Evolutionary conservation across 345 rosid genomes (phyloP).

Genomic region (Jatropha curcas): DNA sequence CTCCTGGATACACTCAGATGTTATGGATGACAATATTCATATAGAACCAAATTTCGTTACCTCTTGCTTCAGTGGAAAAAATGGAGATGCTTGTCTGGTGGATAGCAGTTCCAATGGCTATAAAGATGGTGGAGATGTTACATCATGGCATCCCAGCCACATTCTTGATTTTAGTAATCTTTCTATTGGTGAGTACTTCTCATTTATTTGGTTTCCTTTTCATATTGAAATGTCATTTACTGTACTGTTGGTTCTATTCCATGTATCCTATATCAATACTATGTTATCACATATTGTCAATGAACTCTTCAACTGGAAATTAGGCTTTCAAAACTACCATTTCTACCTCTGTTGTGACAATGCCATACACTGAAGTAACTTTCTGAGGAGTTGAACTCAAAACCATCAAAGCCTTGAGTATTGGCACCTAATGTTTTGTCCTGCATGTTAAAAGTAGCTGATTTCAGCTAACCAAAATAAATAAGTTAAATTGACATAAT

Average conservation of each 20-base stretch:
- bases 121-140: slow-evolving; percentile 26
- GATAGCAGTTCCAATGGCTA: slow-evolving; percentile 32
- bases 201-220: background rate
- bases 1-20: slow-evolving; percentile 86
- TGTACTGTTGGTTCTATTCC: background rate
- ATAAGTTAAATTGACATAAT: background rate
- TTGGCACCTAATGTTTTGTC: background rate
- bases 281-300: background rate
- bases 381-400: background rate
- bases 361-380: background rate
- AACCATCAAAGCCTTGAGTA: background rate
- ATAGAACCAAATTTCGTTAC: slow-evolving; percentile 53
- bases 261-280: background rate
- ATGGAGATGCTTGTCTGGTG: slow-evolving; percentile 8
- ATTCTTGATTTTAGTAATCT: slow-evolving; percentile 85
- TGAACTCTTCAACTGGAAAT: background rate
- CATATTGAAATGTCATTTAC: background rate
- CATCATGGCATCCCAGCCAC: slow-evolving; percentile 70
- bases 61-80: slow-evolving; percentile 23
- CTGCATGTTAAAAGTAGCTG: slow-evolving; percentile 3
- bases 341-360: background rate
- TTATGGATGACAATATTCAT: slow-evolving; percentile 90
- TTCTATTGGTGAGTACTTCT: slow-evolving; percentile 54
- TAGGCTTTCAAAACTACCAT: background rate
- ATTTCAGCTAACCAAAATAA: background rate